Percentiles rank a stretch among this genome's conserved stretches.
These are phyloP conservation scores for Filobasidium uniguttulatum DNA, from an alignment of 1,284 basidiomycete genomes.

Conservation along the genomic window DNA sequence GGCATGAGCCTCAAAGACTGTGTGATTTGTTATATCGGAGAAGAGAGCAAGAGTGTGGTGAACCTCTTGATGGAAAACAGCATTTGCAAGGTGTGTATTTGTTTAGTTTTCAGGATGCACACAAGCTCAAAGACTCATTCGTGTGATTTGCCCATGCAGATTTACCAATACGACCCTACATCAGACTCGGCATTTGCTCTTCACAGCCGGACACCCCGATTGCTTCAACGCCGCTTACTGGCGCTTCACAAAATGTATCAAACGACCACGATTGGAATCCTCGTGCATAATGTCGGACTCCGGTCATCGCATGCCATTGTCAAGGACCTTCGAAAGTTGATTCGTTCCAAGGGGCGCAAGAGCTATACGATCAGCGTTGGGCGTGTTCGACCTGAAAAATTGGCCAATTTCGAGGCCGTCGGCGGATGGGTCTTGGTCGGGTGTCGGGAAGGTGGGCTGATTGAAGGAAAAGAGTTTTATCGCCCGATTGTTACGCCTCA, in stretches of 20 bases:
- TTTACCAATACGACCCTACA: slow-evolving; percentile 62
- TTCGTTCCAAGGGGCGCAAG: slow-evolving; percentile 60
- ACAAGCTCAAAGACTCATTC: slow-evolving; percentile 30
- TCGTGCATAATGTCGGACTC: slow-evolving; percentile 88
- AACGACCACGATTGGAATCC: slow-evolving; percentile 85
- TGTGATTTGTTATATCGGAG: slow-evolving; percentile 65
- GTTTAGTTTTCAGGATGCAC: neutral
- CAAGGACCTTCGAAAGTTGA: slow-evolving; percentile 53
- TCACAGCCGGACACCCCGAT: slow-evolving; percentile 55
- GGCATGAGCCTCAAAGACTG: slow-evolving; percentile 31
- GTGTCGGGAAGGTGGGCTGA: slow-evolving; percentile 81
- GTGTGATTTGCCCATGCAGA: slow-evolving; percentile 35
- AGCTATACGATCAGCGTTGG: slow-evolving; percentile 92
- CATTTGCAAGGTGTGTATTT: slow-evolving; percentile 36
- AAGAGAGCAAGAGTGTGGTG: slow-evolving; percentile 64
- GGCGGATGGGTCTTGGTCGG: slow-evolving; percentile 93
- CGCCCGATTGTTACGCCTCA: slow-evolving; percentile 88
- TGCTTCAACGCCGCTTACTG: slow-evolving; percentile 86
- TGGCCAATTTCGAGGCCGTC: slow-evolving; percentile 92
- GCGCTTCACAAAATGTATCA: slow-evolving; percentile 78
- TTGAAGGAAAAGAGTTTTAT: slow-evolving; percentile 72
- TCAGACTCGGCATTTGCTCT: slow-evolving; percentile 44
- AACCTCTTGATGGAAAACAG: slow-evolving; percentile 74
- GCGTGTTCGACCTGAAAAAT: slow-evolving; percentile 85
- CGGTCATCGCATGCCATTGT: slow-evolving; percentile 66